Evolutionary conservation across 1,284 basidiomycete species (phyloP).

Genomic region (Cystobasidium slooffiae): DNA sequence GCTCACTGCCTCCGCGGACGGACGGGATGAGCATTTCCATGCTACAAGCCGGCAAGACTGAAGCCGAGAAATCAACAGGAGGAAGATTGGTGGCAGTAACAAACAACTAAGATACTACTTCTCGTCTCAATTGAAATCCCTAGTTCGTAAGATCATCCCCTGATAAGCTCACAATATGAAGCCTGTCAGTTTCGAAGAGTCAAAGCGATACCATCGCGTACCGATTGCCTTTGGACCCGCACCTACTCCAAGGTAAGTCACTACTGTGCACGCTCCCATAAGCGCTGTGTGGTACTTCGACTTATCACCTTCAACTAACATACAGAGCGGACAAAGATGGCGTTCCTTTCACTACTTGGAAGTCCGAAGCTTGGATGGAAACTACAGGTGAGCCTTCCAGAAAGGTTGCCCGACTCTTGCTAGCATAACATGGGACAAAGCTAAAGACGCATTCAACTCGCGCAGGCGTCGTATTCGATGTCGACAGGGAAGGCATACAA

Average conservation of each 20-base stretch:
- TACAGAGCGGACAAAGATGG: constrained; percentile 47
- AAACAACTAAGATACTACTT: too few relatives aligned
- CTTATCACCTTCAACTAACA: not conserved
- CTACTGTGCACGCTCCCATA: not conserved
- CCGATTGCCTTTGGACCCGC: constrained; percentile 53
- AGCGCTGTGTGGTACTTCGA: not conserved
- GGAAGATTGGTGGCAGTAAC: too few relatives aligned
- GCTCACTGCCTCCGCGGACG: too few relatives aligned
- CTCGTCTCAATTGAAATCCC: too few relatives aligned
- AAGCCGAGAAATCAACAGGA: too few relatives aligned
- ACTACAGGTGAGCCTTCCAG: constrained; percentile 36
- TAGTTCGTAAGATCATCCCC: too few relatives aligned
- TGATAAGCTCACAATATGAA: too few relatives aligned
- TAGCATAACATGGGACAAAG: not conserved
- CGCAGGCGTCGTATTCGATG: constrained; percentile 38
- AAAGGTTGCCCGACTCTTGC: not conserved
- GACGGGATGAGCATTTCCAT: too few relatives aligned
- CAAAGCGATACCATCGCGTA: constrained; percentile 45
- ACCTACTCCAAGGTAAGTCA: constrained; percentile 45
- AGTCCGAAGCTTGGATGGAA: constrained; percentile 44
- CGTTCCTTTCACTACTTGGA: constrained; percentile 44
- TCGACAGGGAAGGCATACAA: constrained; percentile 35
- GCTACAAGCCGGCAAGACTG: too few relatives aligned
- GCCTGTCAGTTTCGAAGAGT: constrained; percentile 32
- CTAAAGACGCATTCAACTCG: not conserved